Evolutionary conservation across 495 filamentous ascomycete species (phyloP), one percentile per base, ranked within the genome.

Genomic region (Aspergillus bertholletiae): DNA sequence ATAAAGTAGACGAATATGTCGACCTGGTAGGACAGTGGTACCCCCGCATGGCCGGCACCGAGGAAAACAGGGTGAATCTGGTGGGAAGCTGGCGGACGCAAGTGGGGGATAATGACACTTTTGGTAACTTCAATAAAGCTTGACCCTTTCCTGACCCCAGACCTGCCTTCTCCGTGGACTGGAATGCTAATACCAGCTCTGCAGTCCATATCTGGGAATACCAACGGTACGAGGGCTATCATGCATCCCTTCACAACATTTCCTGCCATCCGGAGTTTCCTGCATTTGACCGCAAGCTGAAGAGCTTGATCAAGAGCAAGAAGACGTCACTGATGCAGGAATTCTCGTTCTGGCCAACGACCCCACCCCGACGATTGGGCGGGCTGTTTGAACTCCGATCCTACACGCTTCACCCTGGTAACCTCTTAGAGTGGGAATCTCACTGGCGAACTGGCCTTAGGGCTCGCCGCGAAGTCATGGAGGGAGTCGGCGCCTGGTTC

Each of bases 21-120:
- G 81, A 92, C 27, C 75, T 97, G 49, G 90, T 97, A n/a, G 92
- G 95, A 52, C 76, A 82, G 35, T 96, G 88, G 87, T 98, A 98
- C 68, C 93, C 94, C 5, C 80, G 80, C 52, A 88, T 96, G 81
- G 95, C 94, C 12, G 74, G 73, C 35, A 78, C 81, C 41, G 83
- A 86, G 54, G 85, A 92, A 73, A 95, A 96, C 76, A 88, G 90
- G 67, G 95, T 97, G 63, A 86, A 98, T 72, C 76, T 98, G 46
- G 94, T 98, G 15, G 94, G 94, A 57, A 97, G 94, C 76, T 98
- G 94, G 94, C 85, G 94, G 68, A 96, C 93, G 2, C 95, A 98
- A 71, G 94, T 98, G 53, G 95, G 95, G 46, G 95, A 97, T 63
- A 95, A 91, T 62, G 93, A 97, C 64, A 96, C 92, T 0, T 98